Conservation (phyloP, 2,329 filamentous ascomycete species). For the Neodidymelliopsis sp. region DNA sequence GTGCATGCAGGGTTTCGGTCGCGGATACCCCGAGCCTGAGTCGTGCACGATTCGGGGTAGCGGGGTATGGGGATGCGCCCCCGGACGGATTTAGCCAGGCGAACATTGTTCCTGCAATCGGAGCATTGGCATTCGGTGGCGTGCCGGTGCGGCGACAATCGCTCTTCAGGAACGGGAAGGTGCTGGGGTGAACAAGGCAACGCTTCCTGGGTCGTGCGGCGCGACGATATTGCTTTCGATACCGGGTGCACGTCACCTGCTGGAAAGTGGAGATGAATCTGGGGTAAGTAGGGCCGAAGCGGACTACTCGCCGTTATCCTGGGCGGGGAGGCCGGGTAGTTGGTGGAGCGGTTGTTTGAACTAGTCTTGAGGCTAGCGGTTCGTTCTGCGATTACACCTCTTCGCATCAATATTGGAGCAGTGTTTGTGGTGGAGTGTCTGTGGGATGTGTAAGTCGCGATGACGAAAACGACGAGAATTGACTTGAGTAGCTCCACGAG, state of each 20-base stretch:
- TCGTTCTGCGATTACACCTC: no score
- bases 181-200: conserved; percentile 1
- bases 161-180: conserved; percentile 25
- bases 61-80: conserved; percentile 16
- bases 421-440: no score
- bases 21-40: conserved; percentile 24
- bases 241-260: not conserved
- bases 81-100: conserved; percentile 17
- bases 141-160: conserved; percentile 9
- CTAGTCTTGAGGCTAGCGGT: no score
- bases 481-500: no score
- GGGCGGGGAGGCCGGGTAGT: no score
- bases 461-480: no score
- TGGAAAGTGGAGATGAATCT: not conserved
- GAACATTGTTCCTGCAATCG: conserved; percentile 37
- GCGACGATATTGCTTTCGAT: not conserved
- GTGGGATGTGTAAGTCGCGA: no score
- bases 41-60: conserved; percentile 20
- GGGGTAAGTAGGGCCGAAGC: conserved; percentile 15
- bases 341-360: no score
- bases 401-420: no score
- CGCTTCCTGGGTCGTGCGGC: conserved; percentile 5
- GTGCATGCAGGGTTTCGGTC: conserved; percentile 22
- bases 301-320: not conserved
- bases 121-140: conserved; percentile 12